These are phyloP conservation scores for Nepenthes gracilis DNA, from an alignment of 148 eudicot genomes.

Conservation along the genomic window DNA sequence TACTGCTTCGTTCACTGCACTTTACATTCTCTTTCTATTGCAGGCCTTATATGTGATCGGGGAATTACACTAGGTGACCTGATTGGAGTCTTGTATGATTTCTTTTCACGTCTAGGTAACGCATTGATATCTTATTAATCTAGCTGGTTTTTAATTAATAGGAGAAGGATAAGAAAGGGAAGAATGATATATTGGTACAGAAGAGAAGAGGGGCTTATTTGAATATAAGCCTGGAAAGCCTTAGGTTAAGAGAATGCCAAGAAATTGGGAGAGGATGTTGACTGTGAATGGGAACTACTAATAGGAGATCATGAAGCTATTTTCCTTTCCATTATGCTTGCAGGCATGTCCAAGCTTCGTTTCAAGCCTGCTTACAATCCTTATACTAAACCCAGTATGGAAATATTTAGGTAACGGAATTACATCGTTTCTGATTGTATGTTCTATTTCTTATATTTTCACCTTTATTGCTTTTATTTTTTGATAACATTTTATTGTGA, in stretches of 20 bases:
- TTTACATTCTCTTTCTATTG: constrained; percentile 9
- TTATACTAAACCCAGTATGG: constrained; percentile 96
- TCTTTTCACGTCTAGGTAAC: constrained; percentile 80
- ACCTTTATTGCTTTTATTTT: not conserved
- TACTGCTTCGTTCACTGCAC: not conserved
- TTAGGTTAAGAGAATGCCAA: too few species aligned
- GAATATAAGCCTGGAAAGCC: too few species aligned
- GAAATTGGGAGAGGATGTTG: constrained; percentile 3
- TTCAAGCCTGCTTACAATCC: constrained; percentile 97
- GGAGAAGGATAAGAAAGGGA: too few species aligned
- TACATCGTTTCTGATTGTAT: not conserved
- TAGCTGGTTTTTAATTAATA: not conserved
- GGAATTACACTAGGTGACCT: constrained; percentile 89
- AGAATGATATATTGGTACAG: too few species aligned
- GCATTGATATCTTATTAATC: not conserved
- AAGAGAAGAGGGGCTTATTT: too few species aligned
- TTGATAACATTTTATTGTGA: not conserved
- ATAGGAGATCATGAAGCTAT: not conserved
- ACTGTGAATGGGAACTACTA: not conserved
- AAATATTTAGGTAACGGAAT: constrained; percentile 61
- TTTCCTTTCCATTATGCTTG: constrained; percentile 4
- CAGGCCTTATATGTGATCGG: constrained; percentile 85
- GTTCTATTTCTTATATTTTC: not conserved
- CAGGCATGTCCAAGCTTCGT: constrained; percentile 76
- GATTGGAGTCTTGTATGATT: constrained; percentile 73